A percentile compares a stretch with the other conserved stretches of the same genome.
phyloP scores from a whole-genome alignment of 2,329 filamentous ascomycete species.

The Magnaporthiopsis poae region DNA sequence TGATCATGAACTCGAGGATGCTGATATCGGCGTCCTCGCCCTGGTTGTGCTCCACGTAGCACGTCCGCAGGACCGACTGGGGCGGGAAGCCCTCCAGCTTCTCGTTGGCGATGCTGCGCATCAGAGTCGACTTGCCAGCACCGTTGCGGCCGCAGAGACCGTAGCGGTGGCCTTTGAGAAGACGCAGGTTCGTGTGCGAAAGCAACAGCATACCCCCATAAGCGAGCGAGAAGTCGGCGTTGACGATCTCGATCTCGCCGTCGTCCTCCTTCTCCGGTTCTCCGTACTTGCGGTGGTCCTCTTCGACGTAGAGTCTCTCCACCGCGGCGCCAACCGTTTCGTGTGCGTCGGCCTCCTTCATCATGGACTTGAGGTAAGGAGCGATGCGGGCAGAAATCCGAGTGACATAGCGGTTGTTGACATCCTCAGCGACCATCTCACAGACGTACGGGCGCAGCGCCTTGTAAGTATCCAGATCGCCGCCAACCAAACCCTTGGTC shows the following conservation, averaged over 20 bases:
- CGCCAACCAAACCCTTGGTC: constrained; percentile 42
- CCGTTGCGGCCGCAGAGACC: constrained; percentile 95
- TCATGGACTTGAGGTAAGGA: constrained; percentile 66
- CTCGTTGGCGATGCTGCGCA: constrained; percentile 89
- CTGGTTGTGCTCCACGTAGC: constrained; percentile 98
- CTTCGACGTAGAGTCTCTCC: constrained; percentile 67
- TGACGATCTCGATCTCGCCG: constrained; percentile 91
- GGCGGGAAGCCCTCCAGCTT: constrained; percentile 95
- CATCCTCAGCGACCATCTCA: constrained; percentile 77
- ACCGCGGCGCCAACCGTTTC: constrained; percentile 61
- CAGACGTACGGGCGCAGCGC: constrained; percentile 64
- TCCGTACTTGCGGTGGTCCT: constrained; percentile 81
- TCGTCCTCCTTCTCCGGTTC: constrained; percentile 78
- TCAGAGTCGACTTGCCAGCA: constrained; percentile 96
- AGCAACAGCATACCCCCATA: constrained; percentile 96
- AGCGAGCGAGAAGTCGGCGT: constrained; percentile 91
- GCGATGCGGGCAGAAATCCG: constrained; percentile 60
- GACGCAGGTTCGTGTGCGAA: constrained; percentile 86
- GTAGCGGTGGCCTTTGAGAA: constrained; percentile 94
- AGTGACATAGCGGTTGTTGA: constrained; percentile 68
- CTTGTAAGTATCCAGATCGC: constrained; percentile 57
- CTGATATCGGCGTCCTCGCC: constrained; percentile 94
- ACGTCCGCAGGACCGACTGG: constrained; percentile 84
- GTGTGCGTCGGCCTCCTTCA: constrained; percentile 49
- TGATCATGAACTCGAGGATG: constrained; percentile 84